A percentile compares a stretch with the other conserved stretches of the same genome.
These are phyloP conservation scores for Wilcoxina mikolae DNA, from an alignment of 495 filamentous ascomycete species.

Conservation along the genomic window DNA sequence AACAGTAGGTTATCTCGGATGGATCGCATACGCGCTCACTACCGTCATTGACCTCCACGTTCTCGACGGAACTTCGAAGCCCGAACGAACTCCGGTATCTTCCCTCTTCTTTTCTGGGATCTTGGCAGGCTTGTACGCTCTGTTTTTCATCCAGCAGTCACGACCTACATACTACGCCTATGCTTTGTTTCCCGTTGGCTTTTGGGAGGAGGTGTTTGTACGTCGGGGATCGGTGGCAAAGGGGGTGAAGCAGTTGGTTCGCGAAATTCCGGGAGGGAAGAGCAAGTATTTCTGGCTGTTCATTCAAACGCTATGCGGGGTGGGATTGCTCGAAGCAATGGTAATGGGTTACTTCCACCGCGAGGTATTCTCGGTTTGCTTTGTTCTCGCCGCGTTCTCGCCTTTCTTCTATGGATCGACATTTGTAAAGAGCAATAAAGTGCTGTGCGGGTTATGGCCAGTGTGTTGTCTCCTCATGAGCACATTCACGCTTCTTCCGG, in stretches of 20 bases:
- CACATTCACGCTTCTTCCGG: conserved; percentile 76
- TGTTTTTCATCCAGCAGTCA: conserved; percentile 63
- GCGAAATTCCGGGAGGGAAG: conserved; percentile 45
- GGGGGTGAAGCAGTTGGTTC: conserved; percentile 54
- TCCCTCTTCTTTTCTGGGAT: conserved; percentile 57
- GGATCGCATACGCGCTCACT: conserved; percentile 88
- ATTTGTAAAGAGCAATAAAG: conserved; percentile 51
- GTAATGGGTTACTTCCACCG: conserved; percentile 85
- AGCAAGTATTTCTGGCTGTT: conserved; percentile 39
- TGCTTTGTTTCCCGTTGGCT: conserved; percentile 75
- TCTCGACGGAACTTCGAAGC: conserved; percentile 52
- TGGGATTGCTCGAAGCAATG: conserved; percentile 65
- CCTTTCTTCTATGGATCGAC: conserved; percentile 55
- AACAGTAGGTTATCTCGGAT: conserved; percentile 85
- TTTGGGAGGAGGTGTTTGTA: conserved; percentile 94
- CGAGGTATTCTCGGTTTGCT: conserved; percentile 73
- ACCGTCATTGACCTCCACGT: conserved; percentile 86
- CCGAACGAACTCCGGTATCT: conserved; percentile 47
- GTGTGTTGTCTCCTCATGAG: conserved; percentile 70
- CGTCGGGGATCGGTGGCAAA: conserved; percentile 52
- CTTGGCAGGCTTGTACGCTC: conserved; percentile 59
- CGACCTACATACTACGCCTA: conserved; percentile 84
- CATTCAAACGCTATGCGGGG: conserved; percentile 48
- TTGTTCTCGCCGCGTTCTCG: conserved; percentile 60
- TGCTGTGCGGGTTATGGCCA: conserved; percentile 58